Base-by-base conservation (phyloP, 106 monocot genomes). In the Platanthera zijinensis region DNA sequence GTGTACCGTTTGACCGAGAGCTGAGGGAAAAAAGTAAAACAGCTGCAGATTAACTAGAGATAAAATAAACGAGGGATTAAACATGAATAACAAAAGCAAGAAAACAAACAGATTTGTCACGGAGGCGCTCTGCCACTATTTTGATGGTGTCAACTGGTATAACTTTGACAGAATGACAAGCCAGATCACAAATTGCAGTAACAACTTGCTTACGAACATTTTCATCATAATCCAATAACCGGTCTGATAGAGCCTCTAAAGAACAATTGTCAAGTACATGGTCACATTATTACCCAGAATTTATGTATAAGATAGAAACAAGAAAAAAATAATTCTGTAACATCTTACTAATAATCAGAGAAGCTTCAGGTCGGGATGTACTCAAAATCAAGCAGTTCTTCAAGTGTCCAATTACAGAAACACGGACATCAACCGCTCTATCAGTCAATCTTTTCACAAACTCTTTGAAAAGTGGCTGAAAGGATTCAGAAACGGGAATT, bases 221-320 rank as follows among this genome's bases (percentile, higher is more conserved):
- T 86, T 94, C 97, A 89, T 97, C 91, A 82, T 91, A 91, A 81
- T 97, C 97, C 50, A 97, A 77, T 75, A 97, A 75, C 39, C 93
- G 86, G 70, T 97, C 97, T 57, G 79, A 85, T 0, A 97, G 79
- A 52, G 89, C 91, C 83, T 86, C 97, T 97, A 84, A 39, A 82
- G 50, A 83, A 73, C 28, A 75, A 59, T 50, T 10, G 73, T 75
- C 54, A 57, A 14, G 28, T 10, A 57, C 52, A 32, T 3, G 25
- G 71, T 52, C 45, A 76, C 17, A 68, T 56, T 79, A 64, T 53
- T 39, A 61, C 4, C 18, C 57, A 52, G 57, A 77, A 77, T 70
- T 21, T 8, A 28, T 78, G 25, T 8, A 70, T 71, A 8, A 62
- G 52, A 52, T 2, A 71, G 28, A 71, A 74, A 52, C 63, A 71